Percentiles rank a stretch among this genome's conserved stretches.
Conservation (phyloP, 139 green algal genomes). For the Chlamydomonas sp. region DNA sequence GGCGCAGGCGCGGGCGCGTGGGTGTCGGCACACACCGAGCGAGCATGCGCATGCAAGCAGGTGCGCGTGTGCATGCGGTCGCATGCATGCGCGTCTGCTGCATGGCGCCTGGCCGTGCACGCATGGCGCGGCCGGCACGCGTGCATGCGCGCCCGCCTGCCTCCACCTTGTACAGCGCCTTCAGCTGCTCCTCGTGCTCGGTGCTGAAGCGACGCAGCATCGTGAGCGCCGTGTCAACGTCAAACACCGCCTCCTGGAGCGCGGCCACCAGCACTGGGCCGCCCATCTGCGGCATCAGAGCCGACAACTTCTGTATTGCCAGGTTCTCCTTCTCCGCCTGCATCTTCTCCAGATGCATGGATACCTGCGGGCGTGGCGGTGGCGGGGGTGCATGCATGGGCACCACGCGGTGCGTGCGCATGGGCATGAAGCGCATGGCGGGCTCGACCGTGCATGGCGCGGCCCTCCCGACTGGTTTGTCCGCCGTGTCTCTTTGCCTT, state of each 20-base stretch:
- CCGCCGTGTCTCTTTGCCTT: background rate
- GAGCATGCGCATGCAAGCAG: background rate
- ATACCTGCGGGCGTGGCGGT: constrained; percentile 25
- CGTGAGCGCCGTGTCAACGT: constrained; percentile 45
- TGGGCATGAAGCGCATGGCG: background rate
- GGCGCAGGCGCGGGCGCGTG: too few species aligned
- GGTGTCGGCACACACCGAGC: too few species aligned
- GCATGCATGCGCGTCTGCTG: background rate
- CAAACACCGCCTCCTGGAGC: constrained; percentile 57
- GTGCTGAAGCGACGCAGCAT: constrained; percentile 51
- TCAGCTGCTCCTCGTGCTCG: constrained; percentile 37
- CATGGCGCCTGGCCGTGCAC: too few species aligned
- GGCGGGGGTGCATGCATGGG: background rate
- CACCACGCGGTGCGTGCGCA: background rate
- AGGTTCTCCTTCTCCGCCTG: constrained; percentile 62
- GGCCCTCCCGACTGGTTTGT: background rate
- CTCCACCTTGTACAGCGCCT: constrained; percentile 35
- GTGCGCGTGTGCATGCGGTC: background rate
- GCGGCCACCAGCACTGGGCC: constrained; percentile 47
- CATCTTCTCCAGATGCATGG: constrained; percentile 60
- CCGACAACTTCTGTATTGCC: constrained; percentile 50
- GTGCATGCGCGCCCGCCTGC: too few species aligned
- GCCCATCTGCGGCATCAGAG: constrained; percentile 59
- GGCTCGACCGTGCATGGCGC: background rate
- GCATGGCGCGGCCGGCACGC: too few species aligned